phyloP scores from a whole-genome alignment of 2,329 filamentous ascomycete species.

The Verticillium zaregamsianum region DNA sequence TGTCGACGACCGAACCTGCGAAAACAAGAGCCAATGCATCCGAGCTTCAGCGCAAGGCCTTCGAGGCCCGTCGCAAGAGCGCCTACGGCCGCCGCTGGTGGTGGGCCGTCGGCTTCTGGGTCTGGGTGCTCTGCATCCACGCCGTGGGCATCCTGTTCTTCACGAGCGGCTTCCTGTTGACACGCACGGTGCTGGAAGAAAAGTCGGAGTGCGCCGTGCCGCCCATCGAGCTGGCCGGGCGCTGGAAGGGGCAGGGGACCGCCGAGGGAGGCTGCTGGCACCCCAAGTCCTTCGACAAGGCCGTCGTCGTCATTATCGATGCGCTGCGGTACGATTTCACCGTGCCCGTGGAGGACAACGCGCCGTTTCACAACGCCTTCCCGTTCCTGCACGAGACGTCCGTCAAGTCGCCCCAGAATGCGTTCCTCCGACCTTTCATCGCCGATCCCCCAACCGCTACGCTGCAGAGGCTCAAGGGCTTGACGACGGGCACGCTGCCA shows the following conservation, averaged over 20 bases:
- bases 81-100: slow-evolving; percentile 49
- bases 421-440: slow-evolving; percentile 90
- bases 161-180: slow-evolving; percentile 90
- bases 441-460: slow-evolving; percentile 95
- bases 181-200: slow-evolving; percentile 73
- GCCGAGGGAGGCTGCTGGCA: slow-evolving; percentile 83
- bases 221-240: slow-evolving; percentile 51
- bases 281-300: slow-evolving; percentile 87
- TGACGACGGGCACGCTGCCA: slow-evolving; percentile 91
- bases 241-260: slow-evolving; percentile 37
- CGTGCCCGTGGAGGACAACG: slow-evolving; percentile 62
- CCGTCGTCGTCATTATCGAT: slow-evolving; percentile 86
- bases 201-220: slow-evolving; percentile 66
- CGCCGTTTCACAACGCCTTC: slow-evolving; percentile 78
- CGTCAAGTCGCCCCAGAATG: slow-evolving; percentile 68
- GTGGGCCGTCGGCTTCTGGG: slow-evolving; percentile 64
- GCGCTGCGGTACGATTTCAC: slow-evolving; percentile 97
- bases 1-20: slow-evolving; percentile 20
- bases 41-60: slow-evolving; percentile 39
- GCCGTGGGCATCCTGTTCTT: slow-evolving; percentile 83
- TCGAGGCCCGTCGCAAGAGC: slow-evolving; percentile 43
- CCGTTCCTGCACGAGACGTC: slow-evolving; percentile 84
- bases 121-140: slow-evolving; percentile 70
- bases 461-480: slow-evolving; percentile 83
- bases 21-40: slow-evolving; percentile 28